Base-by-base conservation (phyloP, 495 filamentous ascomycete genomes). In the Penicillium antarcticum region DNA sequence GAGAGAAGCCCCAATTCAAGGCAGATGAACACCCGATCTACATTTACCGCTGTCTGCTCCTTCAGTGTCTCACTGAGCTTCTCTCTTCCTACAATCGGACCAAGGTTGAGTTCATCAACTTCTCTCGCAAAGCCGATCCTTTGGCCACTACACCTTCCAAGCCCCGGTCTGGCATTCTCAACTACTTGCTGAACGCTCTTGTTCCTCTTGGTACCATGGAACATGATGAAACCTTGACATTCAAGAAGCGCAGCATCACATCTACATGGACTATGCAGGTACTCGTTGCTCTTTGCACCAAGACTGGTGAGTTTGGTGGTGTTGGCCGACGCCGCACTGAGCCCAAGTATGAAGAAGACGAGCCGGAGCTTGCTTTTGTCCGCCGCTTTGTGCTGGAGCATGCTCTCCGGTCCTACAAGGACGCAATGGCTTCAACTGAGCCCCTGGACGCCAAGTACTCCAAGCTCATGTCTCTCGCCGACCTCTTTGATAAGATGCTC, bases 81-180 rank as follows among this genome's bases (percentile, higher is more conserved):
- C 77, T 99, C n/a, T 85, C 86, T 35, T 92, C 85, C 60, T 97
- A 96, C 72, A 96, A 90, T 52, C 86, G 91, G 23, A 86, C 90
- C 34, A 99, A 99, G 75, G 79, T 97, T 17, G 95, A 99, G 61
- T 99, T 99, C 65, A 96, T 99, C 68, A 97, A 97, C 63, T 97
- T 96, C 75, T 96, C 92, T 44, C 85, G 94, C 52, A 89, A 89
- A 59, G 86, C 87, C 16, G 87, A 89, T 51, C 87, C 91, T 4
- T 79, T 89, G 53, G 82, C 86, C 23, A 86, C 83, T 39, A 96
- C 91, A 5, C 94, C 94, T 33, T 89, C 91, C 9, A 99, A 97
- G 69, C 94, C 94, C 35, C 86, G 94, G 37, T 92, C 92, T 12
- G 89, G 87, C 44, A 86, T 97, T 34, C 76, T 97, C 48, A 96